A percentile compares a stretch with the other conserved stretches of the same genome.
Conservation (phyloP, 2,329 filamentous ascomycete species). For the Lachnum nothofagi region DNA sequence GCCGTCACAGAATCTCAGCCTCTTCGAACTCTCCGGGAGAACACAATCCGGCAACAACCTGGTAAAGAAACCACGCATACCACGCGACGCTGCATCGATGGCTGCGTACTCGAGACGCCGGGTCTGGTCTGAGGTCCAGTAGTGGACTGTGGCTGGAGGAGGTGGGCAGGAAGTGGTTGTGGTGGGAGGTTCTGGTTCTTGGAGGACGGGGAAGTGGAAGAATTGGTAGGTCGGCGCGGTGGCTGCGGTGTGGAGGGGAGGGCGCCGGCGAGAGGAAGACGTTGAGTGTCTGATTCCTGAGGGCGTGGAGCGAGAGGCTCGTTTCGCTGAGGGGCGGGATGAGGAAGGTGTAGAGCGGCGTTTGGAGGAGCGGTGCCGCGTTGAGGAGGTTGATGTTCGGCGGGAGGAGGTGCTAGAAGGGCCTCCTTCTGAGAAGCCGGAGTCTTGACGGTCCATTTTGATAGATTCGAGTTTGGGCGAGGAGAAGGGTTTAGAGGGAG, state of each 20-base stretch:
- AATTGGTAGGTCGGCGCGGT: slow-evolving; percentile 22
- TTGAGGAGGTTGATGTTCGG: slow-evolving; percentile 18
- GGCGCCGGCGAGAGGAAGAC: slow-evolving; percentile 4
- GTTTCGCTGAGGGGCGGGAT: slow-evolving; percentile 19
- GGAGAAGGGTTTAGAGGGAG: slow-evolving; percentile 3
- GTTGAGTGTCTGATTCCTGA: slow-evolving; percentile 2
- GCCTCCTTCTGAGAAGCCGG: slow-evolving; percentile 24
- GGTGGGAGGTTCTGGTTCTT: slow-evolving; percentile 6
- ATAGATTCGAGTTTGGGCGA: slow-evolving; percentile 14
- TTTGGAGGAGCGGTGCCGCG: slow-evolving; percentile 8
- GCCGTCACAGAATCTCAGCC: slow-evolving; percentile 52
- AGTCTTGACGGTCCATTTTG: slow-evolving; percentile 29
- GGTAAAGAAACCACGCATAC: slow-evolving; percentile 56
- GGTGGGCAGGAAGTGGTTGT: slow-evolving; percentile 26
- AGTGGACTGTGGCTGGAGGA: slow-evolving; percentile 57
- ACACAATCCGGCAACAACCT: slow-evolving; percentile 59
- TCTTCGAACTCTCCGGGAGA: slow-evolving; percentile 44
- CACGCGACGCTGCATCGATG: slow-evolving; percentile 57
- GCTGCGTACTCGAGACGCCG: slow-evolving; percentile 61
- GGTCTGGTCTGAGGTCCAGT: slow-evolving; percentile 62
- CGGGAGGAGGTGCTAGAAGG: slow-evolving; percentile 7
- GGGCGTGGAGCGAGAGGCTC: slow-evolving; percentile 17
- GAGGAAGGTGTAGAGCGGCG: slow-evolving; percentile 13
- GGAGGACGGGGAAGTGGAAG: slow-evolving; percentile 30
- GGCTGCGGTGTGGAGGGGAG: slow-evolving; percentile 11